Evolutionary conservation across 306 rosid genomes (phyloP), one percentile per base, ranked within the genome.

Genomic region (Inga leiocalycina): DNA sequence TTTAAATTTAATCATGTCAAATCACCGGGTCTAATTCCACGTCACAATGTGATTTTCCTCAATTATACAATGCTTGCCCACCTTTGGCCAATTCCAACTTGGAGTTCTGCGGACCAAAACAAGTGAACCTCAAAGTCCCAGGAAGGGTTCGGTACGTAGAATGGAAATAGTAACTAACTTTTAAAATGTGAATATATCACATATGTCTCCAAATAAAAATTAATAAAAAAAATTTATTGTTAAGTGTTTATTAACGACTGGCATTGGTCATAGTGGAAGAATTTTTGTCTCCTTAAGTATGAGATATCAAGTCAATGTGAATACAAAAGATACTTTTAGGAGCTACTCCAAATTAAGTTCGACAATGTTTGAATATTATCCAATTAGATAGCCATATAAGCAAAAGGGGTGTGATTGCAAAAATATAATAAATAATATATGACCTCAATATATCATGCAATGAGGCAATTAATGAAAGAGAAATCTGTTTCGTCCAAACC

Each of bases 11-110:
- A 14, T 27, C 62, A 45, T 30, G 66, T 74, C 75, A 43, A 22
- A n/a, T 71, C 35, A 44, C 30, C 52, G 9, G 65, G 30, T 34
- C 45, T 27, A 51, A 51, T 17, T 10, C 45, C 65, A 74, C 45
- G 44, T 74, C 66, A 74, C 78, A 73, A 19, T 69, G 14, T 39
- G 43, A 45, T 41, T 71, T 71, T 6, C 76, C 54, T 22, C 56
- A 10, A n/a, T 45, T 41, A 70, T 70, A 13, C n/a, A 15, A 20
- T 41, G 75, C 52, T n/a, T 43, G 30, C 70, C 69, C 39, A 64
- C 41, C 37, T 30, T 61, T 74, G 78, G 34, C n/a, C 45, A 10
- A 17, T 74, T 74, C 78, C 78, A 74, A 19, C 78, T 74, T 48
- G 37, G 59, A 74, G 32, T 74, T 74, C 66, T 9, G 10, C 59